Evolutionary conservation across 768 basidiomycete species (phyloP).

Genomic region (Lactarius sp.): DNA sequence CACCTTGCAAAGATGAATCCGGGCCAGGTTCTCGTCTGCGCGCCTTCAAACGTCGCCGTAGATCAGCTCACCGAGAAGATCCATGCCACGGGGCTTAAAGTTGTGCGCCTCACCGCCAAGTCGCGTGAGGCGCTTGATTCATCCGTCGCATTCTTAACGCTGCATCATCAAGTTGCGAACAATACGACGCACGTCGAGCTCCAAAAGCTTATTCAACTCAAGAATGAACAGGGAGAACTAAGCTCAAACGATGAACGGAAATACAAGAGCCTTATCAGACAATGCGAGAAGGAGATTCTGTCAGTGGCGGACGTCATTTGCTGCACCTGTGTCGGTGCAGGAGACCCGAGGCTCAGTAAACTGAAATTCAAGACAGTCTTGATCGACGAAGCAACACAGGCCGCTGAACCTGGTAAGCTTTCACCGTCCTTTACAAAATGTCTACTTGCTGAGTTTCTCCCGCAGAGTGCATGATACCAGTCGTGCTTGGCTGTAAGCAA

Average conservation of each 20-base stretch:
- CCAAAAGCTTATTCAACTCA: conserved; percentile 96
- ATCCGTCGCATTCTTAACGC: conserved; percentile 87
- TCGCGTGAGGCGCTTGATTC: conserved; percentile 97
- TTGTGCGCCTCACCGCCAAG: conserved; percentile 95
- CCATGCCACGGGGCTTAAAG: conserved; percentile 96
- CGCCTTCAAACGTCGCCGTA: conserved; percentile 98
- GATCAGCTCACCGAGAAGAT: conserved; percentile 99
- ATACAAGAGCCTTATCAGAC: conserved; percentile 91
- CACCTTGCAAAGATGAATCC: conserved; percentile 99
- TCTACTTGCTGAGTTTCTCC: conserved; percentile 17
- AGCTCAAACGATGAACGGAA: conserved; percentile 96
- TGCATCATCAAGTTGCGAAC: conserved; percentile 97
- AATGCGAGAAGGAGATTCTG: conserved; percentile 97
- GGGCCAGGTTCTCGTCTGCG: conserved; percentile 97
- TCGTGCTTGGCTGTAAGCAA: conserved; percentile 97
- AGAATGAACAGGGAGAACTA: conserved; percentile 96
- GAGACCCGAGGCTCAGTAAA: conserved; percentile 93
- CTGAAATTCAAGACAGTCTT: conserved; percentile 98
- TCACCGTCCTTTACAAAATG: conserved; percentile 2
- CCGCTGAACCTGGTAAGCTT: conserved; percentile 84
- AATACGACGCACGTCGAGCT: conserved; percentile 94
- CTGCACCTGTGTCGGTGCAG: conserved; percentile 96
- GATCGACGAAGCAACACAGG: conserved; percentile 98
- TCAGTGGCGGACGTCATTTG: conserved; percentile 96
- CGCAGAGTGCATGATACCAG: conserved; percentile 97